A percentile compares a stretch with the other conserved stretches of the same genome.
These are phyloP conservation scores for Flaveria trinervia DNA, from an alignment of 129 eudicot species.

Conservation along the genomic window DNA sequence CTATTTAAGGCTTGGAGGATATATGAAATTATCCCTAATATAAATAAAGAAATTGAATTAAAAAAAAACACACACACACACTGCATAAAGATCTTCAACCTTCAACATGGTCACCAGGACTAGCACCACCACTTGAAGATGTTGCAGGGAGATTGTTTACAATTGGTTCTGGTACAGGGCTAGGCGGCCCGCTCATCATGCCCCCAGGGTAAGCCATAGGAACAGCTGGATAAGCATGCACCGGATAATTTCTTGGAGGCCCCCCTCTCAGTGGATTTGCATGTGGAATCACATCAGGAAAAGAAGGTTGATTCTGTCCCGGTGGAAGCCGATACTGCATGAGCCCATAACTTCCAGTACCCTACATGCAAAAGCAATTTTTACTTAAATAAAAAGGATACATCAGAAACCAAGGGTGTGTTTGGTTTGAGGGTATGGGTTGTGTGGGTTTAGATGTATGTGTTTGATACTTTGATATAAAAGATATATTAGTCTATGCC, in stretches of 20 bases:
- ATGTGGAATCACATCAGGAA: conserved; percentile 47
- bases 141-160: conserved; percentile 64
- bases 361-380: conserved; percentile 50
- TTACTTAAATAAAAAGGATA: background rate
- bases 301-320: conserved; percentile 69
- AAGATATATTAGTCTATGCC: background rate
- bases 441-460: background rate
- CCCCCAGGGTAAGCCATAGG: conserved; percentile 70
- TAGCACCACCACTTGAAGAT: conserved; percentile 61
- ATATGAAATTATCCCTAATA: background rate
- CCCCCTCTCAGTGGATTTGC: conserved; percentile 53
- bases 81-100: conserved; percentile 43
- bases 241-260: conserved; percentile 54
- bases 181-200: conserved; percentile 66
- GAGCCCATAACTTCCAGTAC: conserved; percentile 81
- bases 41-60: background rate
- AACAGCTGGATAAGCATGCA: conserved; percentile 51
- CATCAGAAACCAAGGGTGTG: background rate
- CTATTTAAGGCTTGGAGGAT: background rate
- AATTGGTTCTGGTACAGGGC: conserved; percentile 57
- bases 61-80: background rate
- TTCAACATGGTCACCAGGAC: conserved; percentile 80
- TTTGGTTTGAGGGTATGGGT: background rate
- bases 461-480: background rate
- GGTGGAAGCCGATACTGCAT: conserved; percentile 76